Conservation (phyloP, 257 asterid species). For the Fraxinus americana region DNA sequence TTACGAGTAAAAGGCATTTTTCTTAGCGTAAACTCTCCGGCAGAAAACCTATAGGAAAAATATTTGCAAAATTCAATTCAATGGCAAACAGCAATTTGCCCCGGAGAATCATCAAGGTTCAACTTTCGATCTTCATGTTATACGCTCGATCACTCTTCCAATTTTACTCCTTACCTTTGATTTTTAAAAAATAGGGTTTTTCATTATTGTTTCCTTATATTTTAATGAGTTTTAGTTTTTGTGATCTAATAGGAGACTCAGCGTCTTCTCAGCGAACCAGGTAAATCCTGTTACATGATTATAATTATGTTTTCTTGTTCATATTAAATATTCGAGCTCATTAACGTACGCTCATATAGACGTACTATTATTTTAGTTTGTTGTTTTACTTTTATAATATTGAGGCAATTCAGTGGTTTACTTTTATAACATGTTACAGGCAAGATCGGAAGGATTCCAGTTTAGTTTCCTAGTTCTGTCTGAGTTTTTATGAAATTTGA, state of each 20-base stretch:
- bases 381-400: not conserved
- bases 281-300: conserved; percentile 32
- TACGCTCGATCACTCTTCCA: conserved; percentile 48
- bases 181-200: conserved; percentile 8
- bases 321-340: conserved; percentile 13
- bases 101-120: conserved; percentile 80
- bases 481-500: not conserved
- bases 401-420: not conserved
- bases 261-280: conserved; percentile 99
- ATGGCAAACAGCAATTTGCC: conserved; percentile 67
- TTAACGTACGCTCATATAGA: not conserved
- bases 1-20: not conserved
- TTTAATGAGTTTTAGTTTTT: conserved; percentile 11
- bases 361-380: no score
- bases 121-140: conserved; percentile 47
- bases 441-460: not conserved
- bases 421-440: not conserved
- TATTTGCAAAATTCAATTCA: conserved; percentile 37
- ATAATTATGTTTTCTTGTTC: not conserved
- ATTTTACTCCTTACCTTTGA: conserved; percentile 3
- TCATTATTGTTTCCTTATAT: conserved; percentile 5
- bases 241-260: conserved; percentile 77
- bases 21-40: conserved; percentile 35
- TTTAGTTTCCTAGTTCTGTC: not conserved
- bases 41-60: conserved; percentile 3